A percentile compares a stretch with the other conserved stretches of the same genome.
phyloP scores from a whole-genome alignment of 2,329 filamentous ascomycete species.

The Fusarium verrucosum region DNA sequence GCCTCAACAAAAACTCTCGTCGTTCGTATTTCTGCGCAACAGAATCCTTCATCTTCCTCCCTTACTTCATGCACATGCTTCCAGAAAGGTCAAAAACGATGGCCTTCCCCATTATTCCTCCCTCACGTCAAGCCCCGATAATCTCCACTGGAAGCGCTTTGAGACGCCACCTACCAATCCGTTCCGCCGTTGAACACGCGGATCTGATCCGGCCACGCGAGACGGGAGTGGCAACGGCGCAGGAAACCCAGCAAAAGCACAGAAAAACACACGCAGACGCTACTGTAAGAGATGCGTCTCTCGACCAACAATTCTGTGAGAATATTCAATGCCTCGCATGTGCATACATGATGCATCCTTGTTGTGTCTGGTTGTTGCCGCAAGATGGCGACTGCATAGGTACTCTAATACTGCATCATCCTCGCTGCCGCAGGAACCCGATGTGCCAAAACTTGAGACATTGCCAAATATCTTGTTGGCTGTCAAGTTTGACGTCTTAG shows the following conservation, averaged over 20 bases:
- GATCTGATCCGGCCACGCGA: slow-evolving; percentile 28
- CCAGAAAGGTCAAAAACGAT: slow-evolving; percentile 7
- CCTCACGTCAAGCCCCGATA: slow-evolving; percentile 28
- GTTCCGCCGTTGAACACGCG: slow-evolving; percentile 21
- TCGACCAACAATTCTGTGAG: slow-evolving; percentile 11
- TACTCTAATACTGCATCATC: slow-evolving; percentile 13
- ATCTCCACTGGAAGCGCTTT: slow-evolving; percentile 19
- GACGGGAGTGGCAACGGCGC: slow-evolving; percentile 16
- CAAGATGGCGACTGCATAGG: slow-evolving; percentile 1
- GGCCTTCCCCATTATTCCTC: slow-evolving; percentile 17
- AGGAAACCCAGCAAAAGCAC: slow-evolving; percentile 12
- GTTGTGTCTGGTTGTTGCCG: slow-evolving; percentile 28
- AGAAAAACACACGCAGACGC: slow-evolving; percentile 11
- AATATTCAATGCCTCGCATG: slow-evolving; percentile 16
- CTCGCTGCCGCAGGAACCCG: slow-evolving; percentile 38
- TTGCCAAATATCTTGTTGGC: background rate
- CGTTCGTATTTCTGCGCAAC: background rate
- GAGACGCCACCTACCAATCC: slow-evolving; percentile 20
- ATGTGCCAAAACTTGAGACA: slow-evolving; percentile 19
- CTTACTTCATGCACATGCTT: slow-evolving; percentile 27
- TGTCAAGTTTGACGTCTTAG: slow-evolving; percentile 15
- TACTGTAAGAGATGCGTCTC: slow-evolving; percentile 15
- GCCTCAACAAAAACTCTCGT: slow-evolving; percentile 19
- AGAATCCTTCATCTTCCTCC: slow-evolving; percentile 14
- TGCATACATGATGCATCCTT: slow-evolving; percentile 11